Evolutionary conservation across 2,329 filamentous ascomycete species (phyloP).

Genomic region (Trichoderma simmonsii): DNA sequence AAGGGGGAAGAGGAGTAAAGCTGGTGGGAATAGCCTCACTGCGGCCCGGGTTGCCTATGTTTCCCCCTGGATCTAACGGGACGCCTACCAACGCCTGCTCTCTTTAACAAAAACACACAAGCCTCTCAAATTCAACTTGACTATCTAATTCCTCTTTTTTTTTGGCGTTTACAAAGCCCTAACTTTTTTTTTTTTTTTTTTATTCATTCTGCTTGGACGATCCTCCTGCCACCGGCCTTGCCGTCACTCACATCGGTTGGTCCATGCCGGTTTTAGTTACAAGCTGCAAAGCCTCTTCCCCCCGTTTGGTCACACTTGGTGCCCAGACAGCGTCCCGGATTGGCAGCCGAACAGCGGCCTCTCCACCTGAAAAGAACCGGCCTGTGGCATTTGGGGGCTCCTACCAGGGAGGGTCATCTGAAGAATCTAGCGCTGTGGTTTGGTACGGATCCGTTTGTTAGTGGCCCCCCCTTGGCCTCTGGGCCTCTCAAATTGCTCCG

Average conservation of each 20-base stretch:
- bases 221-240: slow-evolving; percentile 2
- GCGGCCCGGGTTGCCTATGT: background rate
- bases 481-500: background rate
- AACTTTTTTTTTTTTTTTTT: background rate
- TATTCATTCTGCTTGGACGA: background rate
- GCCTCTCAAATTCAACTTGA: background rate
- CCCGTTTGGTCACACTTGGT: background rate
- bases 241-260: slow-evolving; percentile 15
- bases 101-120: background rate
- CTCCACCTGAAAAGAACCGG: slow-evolving; percentile 4
- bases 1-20: background rate
- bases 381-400: background rate
- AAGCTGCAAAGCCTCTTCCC: slow-evolving; percentile 4
- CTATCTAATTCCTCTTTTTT: background rate
- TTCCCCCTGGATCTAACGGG: background rate
- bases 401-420: slow-evolving; percentile 3
- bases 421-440: background rate
- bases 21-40: slow-evolving; percentile 10
- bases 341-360: slow-evolving; percentile 4
- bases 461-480: background rate
- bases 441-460: slow-evolving; percentile 2
- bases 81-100: background rate
- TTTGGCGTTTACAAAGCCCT: background rate
- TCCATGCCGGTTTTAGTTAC: slow-evolving; percentile 6
- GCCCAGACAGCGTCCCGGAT: slow-evolving; percentile 6